These are phyloP conservation scores for Heterobasidion occidentale DNA, from an alignment of 1,284 basidiomycete species.

Conservation along the genomic window DNA sequence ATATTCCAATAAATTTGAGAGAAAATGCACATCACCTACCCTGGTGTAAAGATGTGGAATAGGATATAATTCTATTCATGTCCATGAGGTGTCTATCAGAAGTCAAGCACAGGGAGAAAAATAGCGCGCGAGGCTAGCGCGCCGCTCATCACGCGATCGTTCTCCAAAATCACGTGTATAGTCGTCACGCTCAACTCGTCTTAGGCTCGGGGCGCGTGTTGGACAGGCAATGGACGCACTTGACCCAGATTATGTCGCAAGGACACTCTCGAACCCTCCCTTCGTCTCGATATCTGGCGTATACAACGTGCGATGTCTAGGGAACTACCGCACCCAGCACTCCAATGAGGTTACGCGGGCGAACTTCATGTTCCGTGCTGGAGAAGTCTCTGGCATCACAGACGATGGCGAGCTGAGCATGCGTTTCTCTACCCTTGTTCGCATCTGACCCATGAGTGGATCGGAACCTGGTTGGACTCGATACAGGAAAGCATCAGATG, in stretches of 20 bases:
- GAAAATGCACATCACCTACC: too few relatives aligned
- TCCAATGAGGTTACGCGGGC: constrained; percentile 47
- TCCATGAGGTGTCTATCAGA: too few relatives aligned
- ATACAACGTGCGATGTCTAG: constrained; percentile 65
- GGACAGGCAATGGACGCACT: constrained; percentile 18
- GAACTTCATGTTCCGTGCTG: constrained; percentile 52
- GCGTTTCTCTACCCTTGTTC: not conserved
- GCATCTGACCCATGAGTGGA: not conserved
- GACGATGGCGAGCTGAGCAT: constrained; percentile 40
- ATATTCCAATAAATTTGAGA: too few relatives aligned
- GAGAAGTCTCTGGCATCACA: constrained; percentile 61
- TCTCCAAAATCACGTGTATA: too few relatives aligned
- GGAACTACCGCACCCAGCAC: constrained; percentile 43
- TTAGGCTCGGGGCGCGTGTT: not conserved
- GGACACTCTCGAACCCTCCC: constrained; percentile 54
- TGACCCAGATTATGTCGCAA: constrained; percentile 54
- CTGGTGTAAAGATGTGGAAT: too few relatives aligned
- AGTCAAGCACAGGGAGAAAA: too few relatives aligned
- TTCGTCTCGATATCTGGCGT: constrained; percentile 64
- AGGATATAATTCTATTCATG: too few relatives aligned
- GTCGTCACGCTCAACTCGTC: too few relatives aligned
- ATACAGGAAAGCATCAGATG: constrained; percentile 48
- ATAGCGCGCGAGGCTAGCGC: too few relatives aligned
- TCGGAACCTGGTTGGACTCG: not conserved
- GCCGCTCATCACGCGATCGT: too few relatives aligned